These are phyloP conservation scores for Madurella fahalii DNA, from an alignment of 2,329 filamentous ascomycete species.

Conservation along the genomic window DNA sequence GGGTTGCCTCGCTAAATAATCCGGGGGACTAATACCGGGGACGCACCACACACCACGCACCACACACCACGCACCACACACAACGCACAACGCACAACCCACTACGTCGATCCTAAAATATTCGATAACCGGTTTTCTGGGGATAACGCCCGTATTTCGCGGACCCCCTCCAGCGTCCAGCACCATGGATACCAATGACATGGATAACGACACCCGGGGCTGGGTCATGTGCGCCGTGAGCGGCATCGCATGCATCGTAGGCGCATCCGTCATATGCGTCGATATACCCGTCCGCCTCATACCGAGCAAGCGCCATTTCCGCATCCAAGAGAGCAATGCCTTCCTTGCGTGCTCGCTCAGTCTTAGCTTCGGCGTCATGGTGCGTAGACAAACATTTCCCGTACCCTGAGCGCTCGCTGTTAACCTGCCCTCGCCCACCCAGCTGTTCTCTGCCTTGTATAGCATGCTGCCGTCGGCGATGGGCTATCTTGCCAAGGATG, in stretches of 20 bases:
- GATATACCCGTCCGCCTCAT: conserved; percentile 72
- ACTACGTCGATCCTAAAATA: neutral
- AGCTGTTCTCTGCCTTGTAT: conserved; percentile 90
- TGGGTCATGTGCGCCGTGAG: conserved; percentile 92
- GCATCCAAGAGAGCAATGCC: conserved; percentile 81
- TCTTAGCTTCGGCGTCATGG: conserved; percentile 95
- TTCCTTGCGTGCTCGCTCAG: conserved; percentile 88
- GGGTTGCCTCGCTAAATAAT: neutral
- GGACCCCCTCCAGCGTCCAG: conserved; percentile 3
- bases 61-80: too few species aligned
- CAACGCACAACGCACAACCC: too few species aligned
- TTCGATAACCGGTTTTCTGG: neutral
- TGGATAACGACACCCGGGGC: conserved; percentile 80
- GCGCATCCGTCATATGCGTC: conserved; percentile 81
- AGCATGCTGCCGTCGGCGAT: conserved; percentile 89
- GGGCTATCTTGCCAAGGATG: conserved; percentile 67
- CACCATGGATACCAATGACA: conserved; percentile 38
- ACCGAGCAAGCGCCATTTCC: conserved; percentile 71
- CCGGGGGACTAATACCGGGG: too few species aligned
- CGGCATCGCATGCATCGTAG: conserved; percentile 66
- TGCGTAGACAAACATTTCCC: conserved; percentile 40
- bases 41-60: too few species aligned
- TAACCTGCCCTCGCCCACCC: conserved; percentile 9
- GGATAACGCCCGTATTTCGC: neutral
- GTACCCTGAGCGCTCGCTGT: neutral